These are phyloP conservation scores for Phytophthora quininea DNA, from an alignment of 352 stramenopile genomes.

Conservation along the genomic window DNA sequence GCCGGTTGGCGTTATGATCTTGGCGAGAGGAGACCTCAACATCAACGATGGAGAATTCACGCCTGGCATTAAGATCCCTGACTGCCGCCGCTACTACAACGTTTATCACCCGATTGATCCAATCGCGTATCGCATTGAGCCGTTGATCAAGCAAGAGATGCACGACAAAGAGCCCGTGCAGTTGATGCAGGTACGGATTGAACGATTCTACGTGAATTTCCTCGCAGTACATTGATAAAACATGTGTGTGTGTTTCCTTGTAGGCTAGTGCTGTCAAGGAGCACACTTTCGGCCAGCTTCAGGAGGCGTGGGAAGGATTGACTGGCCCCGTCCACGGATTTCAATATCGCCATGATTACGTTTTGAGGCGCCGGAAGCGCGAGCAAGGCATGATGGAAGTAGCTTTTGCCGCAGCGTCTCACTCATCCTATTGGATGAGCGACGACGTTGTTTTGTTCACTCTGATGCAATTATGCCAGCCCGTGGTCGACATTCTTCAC, in stretches of 20 bases:
- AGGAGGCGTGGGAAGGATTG: conserved; percentile 75
- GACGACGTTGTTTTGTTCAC: conserved; percentile 88
- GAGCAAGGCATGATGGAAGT: conserved; percentile 90
- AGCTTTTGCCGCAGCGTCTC: conserved; percentile 77
- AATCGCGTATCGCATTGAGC: conserved; percentile 91
- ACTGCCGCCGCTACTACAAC: conserved; percentile 89
- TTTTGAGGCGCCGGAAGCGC: conserved; percentile 72
- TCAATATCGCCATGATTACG: conserved; percentile 81
- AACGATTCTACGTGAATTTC: background rate
- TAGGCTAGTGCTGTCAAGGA: conserved; percentile 70
- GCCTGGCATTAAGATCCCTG: conserved; percentile 80
- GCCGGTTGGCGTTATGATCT: conserved; percentile 82
- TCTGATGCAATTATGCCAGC: conserved; percentile 86
- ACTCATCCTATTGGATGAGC: conserved; percentile 91
- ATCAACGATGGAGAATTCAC: conserved; percentile 79
- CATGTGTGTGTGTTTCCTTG: background rate
- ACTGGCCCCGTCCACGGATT: conserved; percentile 79
- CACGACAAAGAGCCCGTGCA: conserved; percentile 85
- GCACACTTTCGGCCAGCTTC: conserved; percentile 75
- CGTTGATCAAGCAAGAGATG: conserved; percentile 90
- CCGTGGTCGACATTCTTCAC: conserved; percentile 80
- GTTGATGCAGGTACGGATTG: conserved; percentile 62
- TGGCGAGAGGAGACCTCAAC: conserved; percentile 81
- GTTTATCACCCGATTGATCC: conserved; percentile 93
- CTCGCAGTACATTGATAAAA: background rate